Conservation (phyloP, 1,284 basidiomycete genomes). For the Ceratorhiza oryzae-sativae region DNA sequence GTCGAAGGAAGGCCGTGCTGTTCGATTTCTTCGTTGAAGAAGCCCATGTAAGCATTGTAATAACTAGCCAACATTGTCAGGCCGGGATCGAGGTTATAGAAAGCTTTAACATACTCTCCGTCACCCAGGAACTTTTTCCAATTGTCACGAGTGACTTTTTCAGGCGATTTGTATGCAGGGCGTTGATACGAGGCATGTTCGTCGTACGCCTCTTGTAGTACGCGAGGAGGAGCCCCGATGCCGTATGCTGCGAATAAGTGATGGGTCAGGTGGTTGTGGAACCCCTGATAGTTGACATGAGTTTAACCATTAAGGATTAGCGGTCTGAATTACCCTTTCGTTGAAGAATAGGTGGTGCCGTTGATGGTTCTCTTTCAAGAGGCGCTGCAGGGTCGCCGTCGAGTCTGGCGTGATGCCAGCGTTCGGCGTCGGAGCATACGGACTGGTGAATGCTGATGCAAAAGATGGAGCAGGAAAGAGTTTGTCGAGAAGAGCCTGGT, state of each 20-base stretch:
- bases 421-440: constrained; percentile 50
- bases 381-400: constrained; percentile 55
- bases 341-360: constrained; percentile 70
- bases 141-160: constrained; percentile 32
- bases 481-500: constrained; percentile 41
- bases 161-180: constrained; percentile 35
- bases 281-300: background rate
- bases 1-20: constrained; percentile 55
- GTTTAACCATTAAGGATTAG: too few relatives aligned
- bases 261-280: constrained; percentile 41
- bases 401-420: constrained; percentile 63
- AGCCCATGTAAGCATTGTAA: constrained; percentile 63
- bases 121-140: constrained; percentile 32
- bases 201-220: constrained; percentile 37
- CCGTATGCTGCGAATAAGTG: constrained; percentile 41
- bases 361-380: constrained; percentile 64
- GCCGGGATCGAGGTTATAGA: background rate
- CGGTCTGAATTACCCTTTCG: constrained; percentile 61
- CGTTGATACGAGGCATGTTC: constrained; percentile 25
- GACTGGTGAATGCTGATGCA: constrained; percentile 48
- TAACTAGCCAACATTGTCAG: constrained; percentile 53
- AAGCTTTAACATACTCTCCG: background rate
- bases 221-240: constrained; percentile 21
- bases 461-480: constrained; percentile 54
- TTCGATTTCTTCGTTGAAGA: constrained; percentile 60